Base-by-base conservation (phyloP, 2,329 filamentous ascomycete species). In the Catunica adiposa region DNA sequence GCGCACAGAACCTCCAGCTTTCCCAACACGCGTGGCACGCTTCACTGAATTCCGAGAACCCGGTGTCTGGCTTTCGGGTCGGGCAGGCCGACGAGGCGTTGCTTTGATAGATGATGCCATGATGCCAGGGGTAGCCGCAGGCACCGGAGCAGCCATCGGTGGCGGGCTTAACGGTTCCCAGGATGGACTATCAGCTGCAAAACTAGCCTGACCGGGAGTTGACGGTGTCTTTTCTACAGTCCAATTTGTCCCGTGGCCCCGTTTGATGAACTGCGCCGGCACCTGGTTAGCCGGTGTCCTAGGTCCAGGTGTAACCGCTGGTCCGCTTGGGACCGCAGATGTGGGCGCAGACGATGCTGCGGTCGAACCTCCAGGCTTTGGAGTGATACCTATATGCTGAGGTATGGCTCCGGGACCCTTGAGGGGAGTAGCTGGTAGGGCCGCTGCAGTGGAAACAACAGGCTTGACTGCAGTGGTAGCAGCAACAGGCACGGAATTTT, bases 181-280 rank as follows among this genome's bases (percentile, higher is more conserved):
- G 2, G 72, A 71, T 2, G 80, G 80, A 57, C 76, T 77, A 34
- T 71, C 69, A 15, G 70, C 64, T 50, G 73, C 71, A 17, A 58
- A 61, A 25, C 61, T 58, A 9, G 66, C 60, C 8, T 67, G 69
- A 17, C 66, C 64, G 1, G 80, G 80, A 1, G 80, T 83, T 3
- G 78, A 78, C 3, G 77, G 75, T 1, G 77, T 79, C 5, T 76
- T 73, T 3, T 70, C 71, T 15, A 74, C 68, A 1, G 71, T 76
- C 79, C 80, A 83, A 62, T 75, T 76, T 0, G 80, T 83, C 47
- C 76, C 78, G 57, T 67, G 64, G 40, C 69, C 66, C 56, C 66
- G 63, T 51, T 67, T 59, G 44, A 68, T 53, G 59, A 61, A 66
- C 51, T 48, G 50, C 17, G 47, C 53, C 31, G 51, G 51, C 15